Base-by-base conservation (phyloP, 139 green algal genomes). In the Volvox africanus region DNA sequence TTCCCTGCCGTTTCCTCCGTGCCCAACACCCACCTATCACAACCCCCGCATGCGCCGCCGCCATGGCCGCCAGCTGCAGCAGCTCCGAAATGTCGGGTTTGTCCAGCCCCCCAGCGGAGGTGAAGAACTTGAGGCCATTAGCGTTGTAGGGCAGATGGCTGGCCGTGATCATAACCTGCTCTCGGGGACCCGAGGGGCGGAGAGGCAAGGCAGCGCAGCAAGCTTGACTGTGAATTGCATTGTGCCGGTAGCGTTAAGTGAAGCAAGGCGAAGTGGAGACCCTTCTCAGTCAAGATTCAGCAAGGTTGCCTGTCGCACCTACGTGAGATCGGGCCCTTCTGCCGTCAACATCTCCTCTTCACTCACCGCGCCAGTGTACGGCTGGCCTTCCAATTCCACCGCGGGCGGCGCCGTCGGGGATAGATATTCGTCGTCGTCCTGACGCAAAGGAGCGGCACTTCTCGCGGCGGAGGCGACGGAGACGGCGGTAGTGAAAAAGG, bases 111-210 rank as follows among this genome's bases (percentile, higher is more conserved):
- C 96, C 97, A 44, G 87, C 84, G 2, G 61, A 61, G 0, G 89
- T 94, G 91, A 97, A 97, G 83, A 98, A 98, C 84, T 99, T 99
- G 87, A 98, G 95, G 1, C 96, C 96, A 88, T 98, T 99, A 80
- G 96, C 93, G 89, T 99, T 98, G 86, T 94, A 96, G 3, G 94
- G 94, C 92, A 99, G 95, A 95, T 98, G 97, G 33, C 92, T 96
- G 19, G 97, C 97, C 0, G 97, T 99, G 30, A 99, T 93, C 96
- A 99, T 99, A 81, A 99, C 84, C 84, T 80, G 68, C 2, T 37
- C 80, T n/a, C n/a, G n/a, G n/a, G n/a, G 26, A 28, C 67, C 44
- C 44, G 44, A 55, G 44, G 44, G 44, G 44, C 9, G 44, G 44
- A 55, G 44, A 55, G 44, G 44, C 44, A 55, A 55, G 44, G 44